Evolutionary conservation across 139 green algal genomes (phyloP).

Genomic region (Spirogloea muscicola): DNA sequence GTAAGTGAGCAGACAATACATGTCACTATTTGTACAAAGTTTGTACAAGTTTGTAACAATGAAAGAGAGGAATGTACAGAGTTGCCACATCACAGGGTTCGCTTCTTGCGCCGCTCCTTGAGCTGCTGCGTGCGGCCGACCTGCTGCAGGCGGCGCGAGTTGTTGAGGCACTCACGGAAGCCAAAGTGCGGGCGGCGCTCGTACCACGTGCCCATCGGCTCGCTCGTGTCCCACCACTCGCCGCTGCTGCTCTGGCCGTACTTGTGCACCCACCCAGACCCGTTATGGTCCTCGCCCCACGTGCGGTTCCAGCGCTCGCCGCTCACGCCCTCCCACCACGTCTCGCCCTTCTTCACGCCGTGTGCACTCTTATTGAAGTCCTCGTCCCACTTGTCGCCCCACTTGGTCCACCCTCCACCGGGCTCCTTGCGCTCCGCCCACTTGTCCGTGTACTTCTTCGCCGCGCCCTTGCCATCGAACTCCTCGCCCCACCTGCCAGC

Average conservation of each 20-base stretch:
- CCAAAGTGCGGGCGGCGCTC: conserved; percentile 41
- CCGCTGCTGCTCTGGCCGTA: conserved; percentile 34
- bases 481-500: conserved; percentile 44
- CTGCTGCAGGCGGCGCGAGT: conserved; percentile 23
- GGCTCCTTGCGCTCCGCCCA: conserved; percentile 36
- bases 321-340: conserved; percentile 25
- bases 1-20: too few relatives aligned
- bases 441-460: conserved; percentile 39
- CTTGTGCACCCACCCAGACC: conserved; percentile 42
- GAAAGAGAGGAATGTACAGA: too few relatives aligned
- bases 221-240: conserved; percentile 43
- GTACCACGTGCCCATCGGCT: conserved; percentile 42
- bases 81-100: background rate
- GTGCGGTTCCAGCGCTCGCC: conserved; percentile 31
- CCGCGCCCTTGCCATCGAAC: conserved; percentile 36
- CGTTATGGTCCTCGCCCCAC: conserved; percentile 46
- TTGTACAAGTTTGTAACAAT: too few relatives aligned
- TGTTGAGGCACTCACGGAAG: conserved; percentile 39
- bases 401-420: conserved; percentile 28
- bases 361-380: conserved; percentile 15
- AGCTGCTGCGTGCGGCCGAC: conserved; percentile 1
- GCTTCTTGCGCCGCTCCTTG: too few relatives aligned
- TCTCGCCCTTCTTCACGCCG: conserved; percentile 33
- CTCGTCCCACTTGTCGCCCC: conserved; percentile 52
- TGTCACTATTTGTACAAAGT: too few relatives aligned